Conservation (phyloP, 106 monocot genomes). For the Dendrobium catenatum region DNA sequence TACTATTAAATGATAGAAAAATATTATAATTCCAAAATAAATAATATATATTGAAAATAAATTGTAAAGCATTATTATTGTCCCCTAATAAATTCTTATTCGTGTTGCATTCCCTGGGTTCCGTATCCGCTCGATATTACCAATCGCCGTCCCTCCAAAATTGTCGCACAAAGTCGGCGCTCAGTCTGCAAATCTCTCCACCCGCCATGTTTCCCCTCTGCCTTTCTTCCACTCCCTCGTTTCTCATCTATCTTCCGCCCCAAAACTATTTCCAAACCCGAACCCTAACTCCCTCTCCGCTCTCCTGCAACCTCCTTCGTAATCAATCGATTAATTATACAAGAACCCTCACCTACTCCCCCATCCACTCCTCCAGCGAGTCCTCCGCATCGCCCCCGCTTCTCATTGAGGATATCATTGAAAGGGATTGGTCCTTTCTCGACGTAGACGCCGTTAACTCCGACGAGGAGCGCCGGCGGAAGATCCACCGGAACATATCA, state of each 20-base stretch:
- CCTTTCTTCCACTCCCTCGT: background rate
- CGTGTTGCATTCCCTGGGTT: no score
- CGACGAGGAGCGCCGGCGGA: background rate
- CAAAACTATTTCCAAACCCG: background rate
- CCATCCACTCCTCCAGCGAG: background rate
- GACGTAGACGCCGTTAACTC: background rate
- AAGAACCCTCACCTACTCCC: background rate
- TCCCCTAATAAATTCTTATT: no score
- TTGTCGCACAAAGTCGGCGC: background rate
- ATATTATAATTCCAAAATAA: no score
- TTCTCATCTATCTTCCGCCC: background rate
- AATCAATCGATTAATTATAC: background rate
- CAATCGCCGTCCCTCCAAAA: background rate
- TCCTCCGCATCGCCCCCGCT: background rate
- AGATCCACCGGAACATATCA: background rate
- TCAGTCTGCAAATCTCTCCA: background rate
- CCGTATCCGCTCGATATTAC: background rate
- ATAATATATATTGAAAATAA: no score
- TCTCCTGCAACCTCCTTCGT: background rate
- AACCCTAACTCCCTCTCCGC: background rate
- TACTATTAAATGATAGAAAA: no score
- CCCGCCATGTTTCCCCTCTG: background rate
- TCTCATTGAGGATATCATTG: background rate
- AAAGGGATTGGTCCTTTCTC: constrained; percentile 14
- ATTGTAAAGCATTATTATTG: no score